These are phyloP conservation scores for Botrytis fabae DNA, from an alignment of 2,329 filamentous ascomycete genomes.

Conservation along the genomic window DNA sequence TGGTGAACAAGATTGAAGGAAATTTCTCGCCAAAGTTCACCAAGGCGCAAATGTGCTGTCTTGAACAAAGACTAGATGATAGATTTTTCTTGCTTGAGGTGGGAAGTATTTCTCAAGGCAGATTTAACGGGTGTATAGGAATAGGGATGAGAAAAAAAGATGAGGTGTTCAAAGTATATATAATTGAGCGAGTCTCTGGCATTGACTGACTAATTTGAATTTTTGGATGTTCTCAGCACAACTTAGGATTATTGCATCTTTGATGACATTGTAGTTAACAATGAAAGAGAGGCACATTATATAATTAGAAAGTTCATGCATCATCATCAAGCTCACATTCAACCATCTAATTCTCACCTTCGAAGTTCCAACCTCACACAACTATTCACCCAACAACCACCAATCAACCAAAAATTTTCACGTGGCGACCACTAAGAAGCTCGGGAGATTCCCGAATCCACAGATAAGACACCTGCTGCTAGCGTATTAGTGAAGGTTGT, in stretches of 20 bases:
- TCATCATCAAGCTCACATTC: background rate
- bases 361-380: background rate
- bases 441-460: background rate
- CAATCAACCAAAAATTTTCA: background rate
- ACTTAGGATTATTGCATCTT: rapidly evolving
- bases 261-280: no score
- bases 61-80: background rate
- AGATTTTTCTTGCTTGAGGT: no score
- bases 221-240: background rate
- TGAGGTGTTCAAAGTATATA: no score
- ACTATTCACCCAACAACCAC: background rate
- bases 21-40: background rate
- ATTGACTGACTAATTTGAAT: no score
- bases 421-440: background rate
- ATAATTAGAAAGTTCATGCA: no score
- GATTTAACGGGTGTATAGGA: no score
- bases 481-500: background rate
- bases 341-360: background rate
- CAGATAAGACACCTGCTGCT: no score
- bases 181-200: background rate
- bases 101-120: no score
- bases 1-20: rapidly evolving
- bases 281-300: no score
- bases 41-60: rapidly evolving
- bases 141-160: background rate